Evolutionary conservation across 2,329 filamentous ascomycete genomes (phyloP), one percentile per base, ranked within the genome.

Genomic region (Trichoderma sp.): DNA sequence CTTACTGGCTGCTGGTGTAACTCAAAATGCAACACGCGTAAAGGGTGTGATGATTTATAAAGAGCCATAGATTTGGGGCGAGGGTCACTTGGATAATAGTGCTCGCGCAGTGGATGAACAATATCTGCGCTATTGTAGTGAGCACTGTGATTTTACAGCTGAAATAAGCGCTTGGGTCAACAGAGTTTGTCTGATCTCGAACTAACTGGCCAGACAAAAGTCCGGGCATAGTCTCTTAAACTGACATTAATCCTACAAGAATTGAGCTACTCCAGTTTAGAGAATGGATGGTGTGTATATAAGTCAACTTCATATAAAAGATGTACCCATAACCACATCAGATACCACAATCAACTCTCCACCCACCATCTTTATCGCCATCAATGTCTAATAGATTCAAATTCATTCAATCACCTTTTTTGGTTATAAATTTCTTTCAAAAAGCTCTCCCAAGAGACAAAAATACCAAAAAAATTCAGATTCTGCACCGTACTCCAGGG

Each of bases 281-380:
- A n/a, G n/a, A n/a, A n/a, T n/a, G n/a, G n/a, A n/a, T n/a, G n/a
- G n/a, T n/a, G n/a, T n/a, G n/a, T n/a, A n/a, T n/a, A n/a, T n/a
- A n/a, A 21, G 5, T 51, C n/a, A 51, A 6, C 4, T 12, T 0
- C 0, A 24, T 24, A 3, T 2, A 14, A 3, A 24, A 51, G 6
- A 11, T 3, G 5, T 1, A 5, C 47, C 24, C n/a, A 12, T 6
- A 24, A 1, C 2, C 5, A 24, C 6, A 1, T 7, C 14, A 1
- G 1, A 6, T 12, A 24, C 5, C 11, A 14, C 21, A 24, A 6
- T 14, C 1, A 24, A 21, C 5, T 14, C n/a, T 21, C 24, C 2
- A 51, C 9, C 1, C 4, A 24, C 5, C 3, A 6, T 1, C n/a
- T 4, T 11, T 2, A 12, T 3, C n/a, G 24, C 24, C 6, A 5